These are phyloP conservation scores for Myxozyma kluyveri DNA, from an alignment of 805 yeast species.

Conservation along the genomic window DNA sequence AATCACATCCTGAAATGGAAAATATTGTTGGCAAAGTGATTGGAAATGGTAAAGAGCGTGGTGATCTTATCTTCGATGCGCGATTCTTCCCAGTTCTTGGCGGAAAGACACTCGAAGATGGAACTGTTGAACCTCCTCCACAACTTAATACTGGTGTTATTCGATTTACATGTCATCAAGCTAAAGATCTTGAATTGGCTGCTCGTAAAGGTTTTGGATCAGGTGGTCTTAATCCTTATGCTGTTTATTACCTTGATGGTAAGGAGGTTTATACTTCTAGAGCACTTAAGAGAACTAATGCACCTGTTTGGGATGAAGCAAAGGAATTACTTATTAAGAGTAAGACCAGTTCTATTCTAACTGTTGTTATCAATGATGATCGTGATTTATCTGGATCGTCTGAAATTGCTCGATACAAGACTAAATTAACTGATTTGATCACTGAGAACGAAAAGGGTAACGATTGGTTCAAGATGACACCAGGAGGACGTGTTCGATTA, in stretches of 20 bases:
- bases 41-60: slow-evolving; percentile 81
- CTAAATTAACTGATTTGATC: slow-evolving; percentile 57
- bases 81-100: slow-evolving; percentile 71
- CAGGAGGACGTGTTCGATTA: slow-evolving; percentile 70
- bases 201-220: slow-evolving; percentile 38
- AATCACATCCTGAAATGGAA: slow-evolving; percentile 47
- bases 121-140: slow-evolving; percentile 80
- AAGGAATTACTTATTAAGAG: slow-evolving; percentile 69
- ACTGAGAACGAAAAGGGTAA: slow-evolving; percentile 76
- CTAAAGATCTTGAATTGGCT: slow-evolving; percentile 51
- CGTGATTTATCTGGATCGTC: slow-evolving; percentile 59
- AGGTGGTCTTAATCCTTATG: slow-evolving; percentile 60
- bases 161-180: slow-evolving; percentile 61
- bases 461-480: slow-evolving; percentile 71
- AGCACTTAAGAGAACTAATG: slow-evolving; percentile 56
- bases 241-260: slow-evolving; percentile 67
- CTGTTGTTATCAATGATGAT: slow-evolving; percentile 63
- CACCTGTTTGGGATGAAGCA: slow-evolving; percentile 63
- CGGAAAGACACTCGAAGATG: slow-evolving; percentile 59
- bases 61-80: slow-evolving; percentile 66
- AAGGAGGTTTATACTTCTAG: slow-evolving; percentile 58
- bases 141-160: slow-evolving; percentile 92
- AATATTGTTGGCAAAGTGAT: slow-evolving; percentile 57
- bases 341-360: slow-evolving; percentile 66
- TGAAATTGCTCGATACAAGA: slow-evolving; percentile 53